Evolutionary conservation across 805 yeast genomes (phyloP).

Genomic region (Saturnispora bothae): DNA sequence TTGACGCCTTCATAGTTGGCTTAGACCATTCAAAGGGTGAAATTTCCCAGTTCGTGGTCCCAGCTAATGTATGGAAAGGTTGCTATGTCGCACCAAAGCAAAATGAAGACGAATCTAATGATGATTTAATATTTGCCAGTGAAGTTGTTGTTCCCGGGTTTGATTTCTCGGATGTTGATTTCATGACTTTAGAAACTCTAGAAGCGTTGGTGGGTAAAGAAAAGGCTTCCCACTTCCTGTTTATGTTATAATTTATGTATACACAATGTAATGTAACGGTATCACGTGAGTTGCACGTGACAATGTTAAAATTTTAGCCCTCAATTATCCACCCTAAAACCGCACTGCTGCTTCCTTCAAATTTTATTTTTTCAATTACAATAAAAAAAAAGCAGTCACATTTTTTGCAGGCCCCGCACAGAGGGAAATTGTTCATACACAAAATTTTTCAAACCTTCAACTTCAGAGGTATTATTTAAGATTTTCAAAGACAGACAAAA

Average conservation of each 20-base stretch:
- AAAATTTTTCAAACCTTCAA: conserved; percentile 5
- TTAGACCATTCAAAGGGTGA: conserved; percentile 38
- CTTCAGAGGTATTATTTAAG: background rate
- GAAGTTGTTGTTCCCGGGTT: conserved; percentile 57
- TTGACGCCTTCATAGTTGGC: conserved; percentile 44
- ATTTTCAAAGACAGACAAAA: conserved; percentile 25
- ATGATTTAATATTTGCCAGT: conserved; percentile 38
- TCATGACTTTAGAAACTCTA: conserved; percentile 30
- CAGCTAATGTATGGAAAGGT: conserved; percentile 49
- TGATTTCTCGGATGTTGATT: conserved; percentile 42
- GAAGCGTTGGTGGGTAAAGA: conserved; percentile 28
- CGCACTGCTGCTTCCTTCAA: too few relatives aligned
- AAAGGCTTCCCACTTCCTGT: conserved; percentile 20
- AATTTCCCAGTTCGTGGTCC: conserved; percentile 53
- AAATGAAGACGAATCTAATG: conserved; percentile 22
- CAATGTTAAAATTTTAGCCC: background rate
- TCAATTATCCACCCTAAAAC: background rate
- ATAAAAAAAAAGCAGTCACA: too few relatives aligned
- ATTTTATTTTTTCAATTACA: too few relatives aligned
- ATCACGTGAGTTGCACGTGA: conserved; percentile 6
- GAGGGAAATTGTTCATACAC: background rate
- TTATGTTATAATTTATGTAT: conserved; percentile 1
- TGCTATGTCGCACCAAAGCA: conserved; percentile 35
- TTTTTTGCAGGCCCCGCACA: background rate
- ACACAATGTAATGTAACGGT: background rate